These are phyloP conservation scores for Paraphysoderma sedebokerense DNA, from an alignment of 371 early-diverging fungal genomes.

Conservation along the genomic window DNA sequence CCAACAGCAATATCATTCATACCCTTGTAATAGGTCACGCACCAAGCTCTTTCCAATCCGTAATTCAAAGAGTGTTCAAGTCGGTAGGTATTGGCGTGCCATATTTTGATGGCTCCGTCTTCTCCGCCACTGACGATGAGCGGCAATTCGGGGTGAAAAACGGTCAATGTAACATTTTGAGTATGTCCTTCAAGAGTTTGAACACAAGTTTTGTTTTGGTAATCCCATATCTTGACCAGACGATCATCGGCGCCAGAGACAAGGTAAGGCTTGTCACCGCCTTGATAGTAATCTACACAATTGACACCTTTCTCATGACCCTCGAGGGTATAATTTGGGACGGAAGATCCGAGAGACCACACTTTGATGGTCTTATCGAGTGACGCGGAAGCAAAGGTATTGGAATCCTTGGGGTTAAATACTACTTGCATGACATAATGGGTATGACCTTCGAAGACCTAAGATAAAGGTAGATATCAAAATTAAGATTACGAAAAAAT, in stretches of 20 bases:
- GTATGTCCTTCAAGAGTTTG: conserved; percentile 95
- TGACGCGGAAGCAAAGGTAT: conserved; percentile 91
- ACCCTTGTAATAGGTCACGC: conserved; percentile 66
- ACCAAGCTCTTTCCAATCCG: conserved; percentile 93
- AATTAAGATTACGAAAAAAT: no score
- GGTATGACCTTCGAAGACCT: conserved; percentile 94
- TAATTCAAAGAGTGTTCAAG: conserved; percentile 90
- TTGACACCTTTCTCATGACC: conserved; percentile 93
- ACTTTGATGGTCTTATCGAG: conserved; percentile 84
- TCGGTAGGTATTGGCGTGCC: conserved; percentile 95
- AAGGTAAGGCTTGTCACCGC: conserved; percentile 87
- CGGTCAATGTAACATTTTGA: conserved; percentile 87
- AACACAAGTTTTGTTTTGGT: conserved; percentile 95
- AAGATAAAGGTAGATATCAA: neutral
- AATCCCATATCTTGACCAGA: conserved; percentile 96
- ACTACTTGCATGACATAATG: conserved; percentile 95
- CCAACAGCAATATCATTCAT: conserved; percentile 85
- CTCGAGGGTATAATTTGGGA: conserved; percentile 82
- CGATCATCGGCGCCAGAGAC: conserved; percentile 85
- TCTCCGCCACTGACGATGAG: conserved; percentile 93
- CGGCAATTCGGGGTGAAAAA: conserved; percentile 94
- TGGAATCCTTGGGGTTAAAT: conserved; percentile 92
- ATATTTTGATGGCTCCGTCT: conserved; percentile 92
- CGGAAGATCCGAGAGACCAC: conserved; percentile 64
- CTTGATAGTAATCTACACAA: conserved; percentile 85